Evolutionary conservation across 2,329 filamentous ascomycete genomes (phyloP).

Genomic region (Stagonosporopsis tanaceti): DNA sequence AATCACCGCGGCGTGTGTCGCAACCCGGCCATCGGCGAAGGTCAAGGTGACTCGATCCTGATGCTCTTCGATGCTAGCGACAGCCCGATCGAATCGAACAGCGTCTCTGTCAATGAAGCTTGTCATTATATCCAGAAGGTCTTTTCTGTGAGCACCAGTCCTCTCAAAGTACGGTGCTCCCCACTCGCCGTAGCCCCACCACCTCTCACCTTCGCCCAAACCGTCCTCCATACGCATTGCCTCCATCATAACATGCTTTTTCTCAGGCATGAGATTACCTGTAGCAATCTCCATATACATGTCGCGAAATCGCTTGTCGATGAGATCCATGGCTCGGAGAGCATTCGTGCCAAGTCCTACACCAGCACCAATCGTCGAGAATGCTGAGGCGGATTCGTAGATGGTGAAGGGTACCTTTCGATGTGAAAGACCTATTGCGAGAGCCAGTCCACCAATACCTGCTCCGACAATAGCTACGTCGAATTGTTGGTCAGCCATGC

Average conservation of each 20-base stretch:
- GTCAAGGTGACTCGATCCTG: constrained; percentile 49
- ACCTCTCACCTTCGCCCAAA: constrained; percentile 49
- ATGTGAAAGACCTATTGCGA: constrained; percentile 33
- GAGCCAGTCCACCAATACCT: constrained; percentile 33
- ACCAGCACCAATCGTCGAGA: constrained; percentile 34
- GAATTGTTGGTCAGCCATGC: constrained; percentile 10
- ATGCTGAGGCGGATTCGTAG: constrained; percentile 34
- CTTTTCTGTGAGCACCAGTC: constrained; percentile 54
- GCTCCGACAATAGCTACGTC: constrained; percentile 25
- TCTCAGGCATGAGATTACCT: constrained; percentile 49
- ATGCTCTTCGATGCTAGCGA: constrained; percentile 40
- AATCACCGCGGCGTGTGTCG: constrained; percentile 51
- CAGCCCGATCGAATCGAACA: constrained; percentile 37
- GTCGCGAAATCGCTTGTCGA: constrained; percentile 49
- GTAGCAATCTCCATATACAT: constrained; percentile 52
- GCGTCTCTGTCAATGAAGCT: constrained; percentile 48
- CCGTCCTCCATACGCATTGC: constrained; percentile 52
- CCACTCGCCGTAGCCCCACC: constrained; percentile 48
- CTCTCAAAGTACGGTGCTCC: constrained; percentile 51
- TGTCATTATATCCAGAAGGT: constrained; percentile 56
- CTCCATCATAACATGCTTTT: constrained; percentile 53
- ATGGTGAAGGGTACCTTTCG: constrained; percentile 31
- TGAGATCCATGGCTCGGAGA: constrained; percentile 52
- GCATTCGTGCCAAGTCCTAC: constrained; percentile 51
- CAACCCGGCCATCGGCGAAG: constrained; percentile 48